Conservation (phyloP, 2,329 filamentous ascomycete species). For the Botrytis fragariae region DNA sequence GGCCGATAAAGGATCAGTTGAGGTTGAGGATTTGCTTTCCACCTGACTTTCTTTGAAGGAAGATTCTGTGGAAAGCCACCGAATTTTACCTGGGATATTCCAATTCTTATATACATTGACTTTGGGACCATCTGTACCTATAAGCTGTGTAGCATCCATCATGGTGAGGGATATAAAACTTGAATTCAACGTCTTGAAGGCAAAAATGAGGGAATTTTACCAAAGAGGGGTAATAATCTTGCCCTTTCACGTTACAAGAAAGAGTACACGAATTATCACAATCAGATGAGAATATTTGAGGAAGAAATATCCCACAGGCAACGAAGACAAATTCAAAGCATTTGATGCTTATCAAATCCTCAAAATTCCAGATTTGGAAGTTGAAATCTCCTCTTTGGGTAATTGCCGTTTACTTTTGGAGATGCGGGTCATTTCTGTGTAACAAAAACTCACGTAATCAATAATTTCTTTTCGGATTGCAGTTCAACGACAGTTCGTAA, state of each 20-base stretch:
- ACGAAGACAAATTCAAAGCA: not conserved
- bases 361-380: not conserved
- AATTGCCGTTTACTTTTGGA: not conserved
- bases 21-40: not conserved
- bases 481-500: not conserved
- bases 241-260: not conserved
- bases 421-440: not conserved
- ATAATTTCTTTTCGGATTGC: not conserved
- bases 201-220: not conserved
- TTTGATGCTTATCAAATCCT: not conserved
- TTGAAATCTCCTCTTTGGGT: not conserved
- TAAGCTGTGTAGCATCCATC: not conserved
- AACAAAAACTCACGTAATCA: not conserved
- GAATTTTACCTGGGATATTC: not conserved
- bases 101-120: slow-evolving; percentile 12
- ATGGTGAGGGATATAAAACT: slow-evolving; percentile 1
- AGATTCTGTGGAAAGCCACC: not conserved
- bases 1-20: not conserved
- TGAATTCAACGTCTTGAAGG: not conserved
- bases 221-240: not conserved
- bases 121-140: not conserved
- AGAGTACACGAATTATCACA: not conserved
- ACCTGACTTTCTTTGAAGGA: not conserved
- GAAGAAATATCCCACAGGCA: not conserved
- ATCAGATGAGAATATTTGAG: not conserved